Evolutionary conservation across 1,139 yeast species (phyloP).

Genomic region (Candida anutae): DNA sequence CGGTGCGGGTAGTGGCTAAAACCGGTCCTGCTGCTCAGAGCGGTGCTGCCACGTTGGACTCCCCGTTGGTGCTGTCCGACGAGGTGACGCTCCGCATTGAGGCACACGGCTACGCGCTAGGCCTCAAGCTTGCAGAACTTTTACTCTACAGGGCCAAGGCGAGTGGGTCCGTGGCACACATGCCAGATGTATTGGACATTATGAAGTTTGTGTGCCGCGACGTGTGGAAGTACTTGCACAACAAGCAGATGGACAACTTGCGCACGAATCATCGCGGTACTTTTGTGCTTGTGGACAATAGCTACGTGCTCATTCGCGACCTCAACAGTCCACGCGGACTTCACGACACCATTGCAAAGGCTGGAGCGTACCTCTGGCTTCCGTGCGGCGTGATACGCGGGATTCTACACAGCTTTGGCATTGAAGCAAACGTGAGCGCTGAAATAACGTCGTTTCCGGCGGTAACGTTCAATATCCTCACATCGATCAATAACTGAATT

Average conservation of each 20-base stretch:
- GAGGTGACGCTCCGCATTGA: slow-evolving; percentile 58
- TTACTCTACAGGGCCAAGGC: slow-evolving; percentile 41
- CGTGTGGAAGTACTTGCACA: slow-evolving; percentile 73
- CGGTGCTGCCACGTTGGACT: slow-evolving; percentile 19
- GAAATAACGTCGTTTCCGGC: slow-evolving; percentile 59
- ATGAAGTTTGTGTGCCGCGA: slow-evolving; percentile 92
- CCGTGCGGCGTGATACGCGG: slow-evolving; percentile 86
- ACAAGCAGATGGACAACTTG: slow-evolving; percentile 85
- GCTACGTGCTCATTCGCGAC: slow-evolving; percentile 46
- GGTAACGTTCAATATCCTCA: slow-evolving; percentile 67
- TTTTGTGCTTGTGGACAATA: slow-evolving; percentile 67
- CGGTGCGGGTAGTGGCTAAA: slow-evolving; percentile 43
- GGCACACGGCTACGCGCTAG: slow-evolving; percentile 65
- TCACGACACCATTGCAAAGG: slow-evolving; percentile 40
- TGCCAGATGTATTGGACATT: slow-evolving; percentile 61
- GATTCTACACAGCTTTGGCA: slow-evolving; percentile 62
- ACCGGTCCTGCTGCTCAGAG: slow-evolving; percentile 2
- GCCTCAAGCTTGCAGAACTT: slow-evolving; percentile 65
- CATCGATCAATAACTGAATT: slow-evolving; percentile 30
- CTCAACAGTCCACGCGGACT: slow-evolving; percentile 47
- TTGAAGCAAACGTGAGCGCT: slow-evolving; percentile 59
- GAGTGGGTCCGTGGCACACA: slow-evolving; percentile 15
- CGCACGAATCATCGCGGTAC: slow-evolving; percentile 89
- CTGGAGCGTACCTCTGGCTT: slow-evolving; percentile 59
- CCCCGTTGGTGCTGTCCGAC: slow-evolving; percentile 31